Conservation (phyloP, 495 filamentous ascomycete genomes). For the Chaetomium fimeti region DNA sequence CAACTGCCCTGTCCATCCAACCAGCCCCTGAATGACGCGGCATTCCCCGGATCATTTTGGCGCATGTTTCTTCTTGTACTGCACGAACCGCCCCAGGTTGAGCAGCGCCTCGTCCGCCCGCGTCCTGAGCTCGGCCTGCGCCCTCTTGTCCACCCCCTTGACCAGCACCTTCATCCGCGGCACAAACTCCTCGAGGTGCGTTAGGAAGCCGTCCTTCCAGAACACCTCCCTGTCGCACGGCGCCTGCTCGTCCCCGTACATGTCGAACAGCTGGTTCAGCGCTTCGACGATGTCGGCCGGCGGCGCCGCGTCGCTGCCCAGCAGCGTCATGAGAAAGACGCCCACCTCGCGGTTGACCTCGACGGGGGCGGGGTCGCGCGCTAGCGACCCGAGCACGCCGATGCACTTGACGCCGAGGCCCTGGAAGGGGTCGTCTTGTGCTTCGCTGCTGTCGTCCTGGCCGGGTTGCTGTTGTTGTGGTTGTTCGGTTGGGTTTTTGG, state of each 20-base stretch:
- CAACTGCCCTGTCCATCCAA: not conserved
- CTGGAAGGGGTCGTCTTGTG: constrained; percentile 51
- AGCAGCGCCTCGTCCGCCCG: constrained; percentile 56
- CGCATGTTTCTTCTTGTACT: constrained; percentile 57
- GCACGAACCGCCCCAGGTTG: constrained; percentile 58
- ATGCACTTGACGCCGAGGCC: constrained; percentile 59
- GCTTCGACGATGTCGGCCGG: constrained; percentile 55
- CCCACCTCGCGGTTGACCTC: constrained; percentile 56
- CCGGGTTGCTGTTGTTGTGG: constrained; percentile 24
- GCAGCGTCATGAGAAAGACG: constrained; percentile 55
- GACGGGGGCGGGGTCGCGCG: constrained; percentile 46
- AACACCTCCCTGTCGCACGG: constrained; percentile 59
- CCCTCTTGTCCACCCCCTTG: constrained; percentile 57
- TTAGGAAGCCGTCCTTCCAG: constrained; percentile 57
- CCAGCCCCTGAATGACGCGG: not conserved
- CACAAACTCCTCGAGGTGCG: constrained; percentile 52
- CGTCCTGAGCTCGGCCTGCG: constrained; percentile 49
- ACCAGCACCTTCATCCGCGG: constrained; percentile 53
- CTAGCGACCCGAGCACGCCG: constrained; percentile 59
- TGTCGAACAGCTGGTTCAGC: constrained; percentile 60
- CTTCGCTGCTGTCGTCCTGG: constrained; percentile 27
- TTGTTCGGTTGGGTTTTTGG: constrained; percentile 30
- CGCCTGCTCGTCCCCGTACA: constrained; percentile 58
- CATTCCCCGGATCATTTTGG: constrained; percentile 18
- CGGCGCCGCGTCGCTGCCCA: constrained; percentile 40